Base-by-base conservation (phyloP, 2,329 filamentous ascomycete species). In the Xylariaceae sp. region DNA sequence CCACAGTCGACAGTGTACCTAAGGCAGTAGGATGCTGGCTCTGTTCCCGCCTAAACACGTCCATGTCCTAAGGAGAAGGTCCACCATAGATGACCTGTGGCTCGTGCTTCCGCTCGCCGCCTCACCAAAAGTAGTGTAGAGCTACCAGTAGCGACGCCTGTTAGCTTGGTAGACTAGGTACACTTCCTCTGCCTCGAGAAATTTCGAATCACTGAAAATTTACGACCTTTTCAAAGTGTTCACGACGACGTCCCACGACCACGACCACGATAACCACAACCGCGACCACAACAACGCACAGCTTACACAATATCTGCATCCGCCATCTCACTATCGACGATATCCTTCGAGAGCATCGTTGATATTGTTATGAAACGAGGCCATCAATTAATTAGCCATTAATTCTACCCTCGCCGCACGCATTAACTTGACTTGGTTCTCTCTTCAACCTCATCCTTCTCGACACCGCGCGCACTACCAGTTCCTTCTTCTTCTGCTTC, bases 141-240 rank as follows among this genome's bases (percentile, higher is more conserved):
- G n/a, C n/a, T n/a, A n/a, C n/a, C n/a, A n/a, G n/a, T n/a, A n/a
- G n/a, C n/a, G n/a, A n/a, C n/a, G n/a, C n/a, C n/a, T n/a, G n/a
- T n/a, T n/a, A n/a, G n/a, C n/a, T n/a, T n/a, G n/a, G n/a, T n/a
- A n/a, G n/a, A n/a, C n/a, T n/a, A n/a, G n/a, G n/a, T n/a, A 29
- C 23, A n/a, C 24, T 16, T 6, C 23, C 20, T 29, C 6, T n/a
- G 4, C 35, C 21, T 18, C 16, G 15, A n/a, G 49, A 57, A 59
- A 47, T 57, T 57, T 59, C 53, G 46, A 57, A 39, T 48, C 44
- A 23, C 20, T 6, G 23, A 26, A 53, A 53, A 51, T 39, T 36
- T 42, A 46, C 43, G 30, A 50, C 24, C 45, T 46, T 53, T 41
- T 47, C 27, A 30, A 24, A 11, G 8, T 29, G 40, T 37, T 47